These are phyloP conservation scores for Candida gorgasii DNA, from an alignment of 805 yeast species.

Conservation along the genomic window DNA sequence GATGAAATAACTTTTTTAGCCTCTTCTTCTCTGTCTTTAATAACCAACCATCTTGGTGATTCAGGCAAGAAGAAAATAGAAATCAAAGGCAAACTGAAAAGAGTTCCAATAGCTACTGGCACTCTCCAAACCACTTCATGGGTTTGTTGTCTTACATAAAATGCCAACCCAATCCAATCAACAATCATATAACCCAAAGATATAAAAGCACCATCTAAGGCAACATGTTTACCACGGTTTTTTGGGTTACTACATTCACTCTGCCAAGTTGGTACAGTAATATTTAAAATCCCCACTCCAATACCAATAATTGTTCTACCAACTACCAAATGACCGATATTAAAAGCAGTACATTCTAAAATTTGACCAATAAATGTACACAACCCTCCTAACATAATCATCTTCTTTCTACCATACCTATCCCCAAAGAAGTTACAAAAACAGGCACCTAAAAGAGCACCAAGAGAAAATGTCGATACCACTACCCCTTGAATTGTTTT, in stretches of 20 bases:
- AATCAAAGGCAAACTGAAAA: constrained; percentile 47
- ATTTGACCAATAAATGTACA: constrained; percentile 62
- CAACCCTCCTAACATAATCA: constrained; percentile 56
- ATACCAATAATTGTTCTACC: constrained; percentile 72
- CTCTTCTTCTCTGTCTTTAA: constrained; percentile 22
- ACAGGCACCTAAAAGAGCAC: constrained; percentile 9
- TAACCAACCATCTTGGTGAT: constrained; percentile 43
- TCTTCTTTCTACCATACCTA: constrained; percentile 59
- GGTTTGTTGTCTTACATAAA: constrained; percentile 45
- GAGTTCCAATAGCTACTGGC: constrained; percentile 69
- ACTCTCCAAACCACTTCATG: constrained; percentile 51
- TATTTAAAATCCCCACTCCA: constrained; percentile 74
- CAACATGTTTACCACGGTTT: constrained; percentile 66
- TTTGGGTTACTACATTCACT: constrained; percentile 69
- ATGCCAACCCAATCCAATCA: constrained; percentile 74
- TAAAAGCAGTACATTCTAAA: constrained; percentile 52
- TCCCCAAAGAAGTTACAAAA: constrained; percentile 51
- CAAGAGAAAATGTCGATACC: constrained; percentile 6
- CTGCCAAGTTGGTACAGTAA: constrained; percentile 79
- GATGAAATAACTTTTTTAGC: constrained; percentile 23
- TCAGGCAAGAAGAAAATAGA: constrained; percentile 39
- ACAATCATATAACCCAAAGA: constrained; percentile 68
- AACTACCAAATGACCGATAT: constrained; percentile 61
- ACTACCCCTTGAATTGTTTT: constrained; percentile 8
- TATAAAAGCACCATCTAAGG: constrained; percentile 67